A percentile compares a stretch with the other conserved stretches of the same genome.
Evolutionary conservation across 192 early-diverging fungal species (phyloP).

Genomic region (Umbelopsis sp.): DNA sequence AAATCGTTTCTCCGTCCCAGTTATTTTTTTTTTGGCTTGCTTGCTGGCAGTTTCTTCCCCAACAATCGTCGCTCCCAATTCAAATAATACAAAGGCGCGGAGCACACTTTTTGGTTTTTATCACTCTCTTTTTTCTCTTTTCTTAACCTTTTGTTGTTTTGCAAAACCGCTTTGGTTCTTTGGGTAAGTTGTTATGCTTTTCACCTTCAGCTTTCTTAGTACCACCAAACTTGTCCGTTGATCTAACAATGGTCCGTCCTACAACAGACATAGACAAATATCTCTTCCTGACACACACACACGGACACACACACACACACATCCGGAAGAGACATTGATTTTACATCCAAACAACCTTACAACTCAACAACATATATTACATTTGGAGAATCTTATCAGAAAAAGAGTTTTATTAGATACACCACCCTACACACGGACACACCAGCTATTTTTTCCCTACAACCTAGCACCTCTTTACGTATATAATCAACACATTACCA

Average conservation of each 20-base stretch:
- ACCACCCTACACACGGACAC: not conserved
- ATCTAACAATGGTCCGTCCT: constrained; percentile 9
- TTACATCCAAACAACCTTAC: constrained; percentile 6
- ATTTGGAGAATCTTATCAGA: not conserved
- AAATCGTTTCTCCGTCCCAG: constrained; percentile 24
- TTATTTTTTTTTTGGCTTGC: constrained; percentile 14
- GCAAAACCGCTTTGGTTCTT: constrained; percentile 21
- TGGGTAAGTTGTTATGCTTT: not conserved
- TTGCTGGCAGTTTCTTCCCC: constrained; percentile 5
- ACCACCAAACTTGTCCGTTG: not conserved
- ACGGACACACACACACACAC: constrained; percentile 16
- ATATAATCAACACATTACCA: constrained; percentile 4
- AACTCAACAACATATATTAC: not conserved
- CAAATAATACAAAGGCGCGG: constrained; percentile 22
- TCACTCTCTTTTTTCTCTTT: constrained; percentile 28
- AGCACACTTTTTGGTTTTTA: constrained; percentile 15
- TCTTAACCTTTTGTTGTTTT: constrained; percentile 20
- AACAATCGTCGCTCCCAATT: constrained; percentile 22
- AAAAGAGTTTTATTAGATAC: constrained; percentile 20
- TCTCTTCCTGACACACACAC: constrained; percentile 22
- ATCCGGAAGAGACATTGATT: constrained; percentile 18
- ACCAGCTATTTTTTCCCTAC: not conserved
- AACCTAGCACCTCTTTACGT: not conserved
- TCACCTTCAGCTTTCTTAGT: no score
- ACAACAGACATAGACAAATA: constrained; percentile 14